Percentiles rank a stretch among this genome's conserved stretches.
These are phyloP conservation scores for Phytopythium aichiense DNA, from an alignment of 352 stramenopile species.

Conservation along the genomic window DNA sequence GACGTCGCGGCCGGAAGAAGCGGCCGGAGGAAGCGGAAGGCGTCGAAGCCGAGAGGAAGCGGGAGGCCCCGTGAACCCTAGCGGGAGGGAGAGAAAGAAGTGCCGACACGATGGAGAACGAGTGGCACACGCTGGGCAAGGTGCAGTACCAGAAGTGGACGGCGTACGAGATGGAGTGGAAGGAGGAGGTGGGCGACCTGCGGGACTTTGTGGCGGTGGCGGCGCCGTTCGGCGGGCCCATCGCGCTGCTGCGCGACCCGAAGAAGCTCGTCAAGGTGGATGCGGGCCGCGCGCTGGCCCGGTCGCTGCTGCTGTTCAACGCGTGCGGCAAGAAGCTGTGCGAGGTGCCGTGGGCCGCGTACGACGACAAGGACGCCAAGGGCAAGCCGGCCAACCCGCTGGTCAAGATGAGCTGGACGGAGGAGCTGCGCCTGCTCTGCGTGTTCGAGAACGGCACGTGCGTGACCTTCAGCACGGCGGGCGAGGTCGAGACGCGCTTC, in stretches of 20 bases:
- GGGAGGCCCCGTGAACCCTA: not conserved
- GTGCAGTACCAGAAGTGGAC: slow-evolving; percentile 87
- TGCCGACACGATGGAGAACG: slow-evolving; percentile 44
- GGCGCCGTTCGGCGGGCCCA: slow-evolving; percentile 62
- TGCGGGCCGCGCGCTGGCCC: slow-evolving; percentile 36
- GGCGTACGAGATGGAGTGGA: slow-evolving; percentile 65
- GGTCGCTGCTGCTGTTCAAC: slow-evolving; percentile 74
- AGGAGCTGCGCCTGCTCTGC: slow-evolving; percentile 75
- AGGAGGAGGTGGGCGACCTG: slow-evolving; percentile 51
- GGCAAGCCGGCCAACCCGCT: slow-evolving; percentile 39
- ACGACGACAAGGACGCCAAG: slow-evolving; percentile 54
- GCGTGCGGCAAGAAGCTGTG: slow-evolving; percentile 60
- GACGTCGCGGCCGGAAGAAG: not conserved
- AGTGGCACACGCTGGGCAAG: slow-evolving; percentile 84
- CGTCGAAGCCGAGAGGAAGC: not conserved
- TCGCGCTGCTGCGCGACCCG: slow-evolving; percentile 69
- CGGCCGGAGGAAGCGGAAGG: not conserved
- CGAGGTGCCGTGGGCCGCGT: slow-evolving; percentile 56
- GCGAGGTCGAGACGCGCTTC: slow-evolving; percentile 75
- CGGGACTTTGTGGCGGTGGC: slow-evolving; percentile 59
- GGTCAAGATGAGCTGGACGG: slow-evolving; percentile 74
- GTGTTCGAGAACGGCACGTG: slow-evolving; percentile 75
- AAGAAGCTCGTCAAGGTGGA: slow-evolving; percentile 75
- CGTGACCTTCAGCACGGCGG: slow-evolving; percentile 63
- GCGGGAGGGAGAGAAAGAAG: not conserved